Base-by-base conservation (phyloP, 345 rosid genomes). In the Angophora floribunda region DNA sequence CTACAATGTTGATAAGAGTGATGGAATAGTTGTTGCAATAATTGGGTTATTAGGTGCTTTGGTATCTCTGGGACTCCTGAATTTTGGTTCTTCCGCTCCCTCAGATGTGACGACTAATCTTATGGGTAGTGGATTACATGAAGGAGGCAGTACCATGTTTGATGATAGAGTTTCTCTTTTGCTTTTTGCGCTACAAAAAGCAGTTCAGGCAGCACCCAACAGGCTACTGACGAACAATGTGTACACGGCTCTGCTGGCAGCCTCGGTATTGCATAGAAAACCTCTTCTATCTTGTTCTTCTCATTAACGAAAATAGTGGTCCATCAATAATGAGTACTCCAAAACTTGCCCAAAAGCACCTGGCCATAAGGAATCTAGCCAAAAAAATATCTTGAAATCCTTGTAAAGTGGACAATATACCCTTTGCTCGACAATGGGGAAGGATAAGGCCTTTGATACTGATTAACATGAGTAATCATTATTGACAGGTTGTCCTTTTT, bases 141-240 rank as follows among this genome's bases (percentile, higher is more conserved):
- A 96, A 87, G 95, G 94, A 91, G 95, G 95, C 50, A 94, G 96
- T 85, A 93, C 96, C 80, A 98, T 97, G 99, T 96, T 97, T 94
- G 97, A 97, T 59, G 99, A 98, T 91, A 98, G 94, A 93, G 98
- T 98, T 85, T 91, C 99, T 86, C 95, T 98, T 91, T 95, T 97
- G 89, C 95, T 96, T 87, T 98, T 94, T 94, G 97, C 99, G 86
- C 90, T 98, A 93, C 99, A 94, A 91, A 98, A 93, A 93, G 97
- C 97, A 89, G 95, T 98, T 92, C 99, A 95, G 91, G 96, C 99
- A 79, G 99, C 99, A 89, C 98, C 99, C 87, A 96, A 92, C 61
- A 95, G 97, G 94, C 97, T 98, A 87, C 90, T 98, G 97, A 97
- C 99, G 22, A 91, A 90, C 90, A 95, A 93, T 89, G 97, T 96